Conservation (phyloP, 345 rosid species). For the Dovyalis caffra region DNA sequence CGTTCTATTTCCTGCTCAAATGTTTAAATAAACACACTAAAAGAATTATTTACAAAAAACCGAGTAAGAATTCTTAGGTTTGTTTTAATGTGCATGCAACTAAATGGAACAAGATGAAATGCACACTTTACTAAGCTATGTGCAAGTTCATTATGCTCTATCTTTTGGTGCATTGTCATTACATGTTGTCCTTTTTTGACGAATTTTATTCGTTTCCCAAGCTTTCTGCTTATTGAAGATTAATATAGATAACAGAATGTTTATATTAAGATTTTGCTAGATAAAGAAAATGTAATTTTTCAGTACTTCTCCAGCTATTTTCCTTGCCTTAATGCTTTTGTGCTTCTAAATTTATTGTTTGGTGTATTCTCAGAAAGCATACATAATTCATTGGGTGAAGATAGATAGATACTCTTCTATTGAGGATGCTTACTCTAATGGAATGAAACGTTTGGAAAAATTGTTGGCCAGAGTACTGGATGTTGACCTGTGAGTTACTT, state of each 20-base stretch:
- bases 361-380: constrained; percentile 40
- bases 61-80: not conserved
- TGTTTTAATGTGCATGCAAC: not conserved
- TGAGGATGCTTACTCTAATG: constrained; percentile 51
- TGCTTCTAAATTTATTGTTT: not conserved
- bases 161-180: not conserved
- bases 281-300: not conserved
- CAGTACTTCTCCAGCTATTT: not conserved
- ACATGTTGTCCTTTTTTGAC: not conserved
- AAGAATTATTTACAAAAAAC: not conserved
- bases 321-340: not conserved
- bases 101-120: no score
- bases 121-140: no score
- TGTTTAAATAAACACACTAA: not conserved
- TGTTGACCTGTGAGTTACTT: constrained; percentile 38
- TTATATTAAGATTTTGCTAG: not conserved
- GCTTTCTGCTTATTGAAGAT: not conserved
- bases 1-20: not conserved
- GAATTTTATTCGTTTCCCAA: not conserved
- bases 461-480: constrained; percentile 47
- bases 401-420: constrained; percentile 43
- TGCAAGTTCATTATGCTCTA: no score
- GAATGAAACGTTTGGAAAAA: constrained; percentile 42
- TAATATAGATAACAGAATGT: not conserved
- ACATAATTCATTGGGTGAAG: constrained; percentile 61